These are phyloP conservation scores for Taphrina sp. DNA, from an alignment of 1,139 yeast species.

Conservation along the genomic window DNA sequence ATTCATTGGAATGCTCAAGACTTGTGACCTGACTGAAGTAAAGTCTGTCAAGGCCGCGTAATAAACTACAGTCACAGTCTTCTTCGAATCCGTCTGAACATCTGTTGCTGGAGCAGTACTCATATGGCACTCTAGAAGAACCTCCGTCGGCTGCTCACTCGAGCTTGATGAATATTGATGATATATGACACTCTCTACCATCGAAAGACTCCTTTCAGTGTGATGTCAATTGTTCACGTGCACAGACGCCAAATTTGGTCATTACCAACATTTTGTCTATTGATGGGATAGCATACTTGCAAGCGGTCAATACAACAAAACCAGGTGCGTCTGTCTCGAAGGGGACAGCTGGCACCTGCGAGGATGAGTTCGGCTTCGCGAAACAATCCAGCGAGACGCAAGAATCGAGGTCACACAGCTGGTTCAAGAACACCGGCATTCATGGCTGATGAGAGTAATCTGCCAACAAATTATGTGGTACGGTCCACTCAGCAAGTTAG, in stretches of 20 bases:
- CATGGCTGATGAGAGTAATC: conserved; percentile 1
- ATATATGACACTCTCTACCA: too few relatives aligned
- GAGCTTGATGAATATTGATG: too few relatives aligned
- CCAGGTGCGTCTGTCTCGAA: neutral
- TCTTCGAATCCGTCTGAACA: too few relatives aligned
- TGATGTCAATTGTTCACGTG: too few relatives aligned
- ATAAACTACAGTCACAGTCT: neutral
- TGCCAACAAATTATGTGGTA: conserved; percentile 11
- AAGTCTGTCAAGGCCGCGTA: conserved; percentile 27
- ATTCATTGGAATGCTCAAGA: neutral
- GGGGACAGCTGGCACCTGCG: neutral
- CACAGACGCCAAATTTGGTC: too few relatives aligned
- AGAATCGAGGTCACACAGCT: neutral
- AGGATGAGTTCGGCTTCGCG: conserved; percentile 15
- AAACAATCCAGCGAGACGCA: conserved; percentile 12
- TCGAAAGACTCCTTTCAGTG: too few relatives aligned
- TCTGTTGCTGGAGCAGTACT: too few relatives aligned
- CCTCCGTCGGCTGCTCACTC: too few relatives aligned
- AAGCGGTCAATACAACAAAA: neutral
- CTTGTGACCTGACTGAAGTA: neutral
- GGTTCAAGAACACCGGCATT: neutral
- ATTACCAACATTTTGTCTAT: too few relatives aligned
- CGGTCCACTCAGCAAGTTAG: conserved; percentile 4
- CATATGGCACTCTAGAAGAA: too few relatives aligned
- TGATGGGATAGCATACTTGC: neutral